Evolutionary conservation across 495 filamentous ascomycete genomes (phyloP).

Genomic region (Gamarada debralockiae): DNA sequence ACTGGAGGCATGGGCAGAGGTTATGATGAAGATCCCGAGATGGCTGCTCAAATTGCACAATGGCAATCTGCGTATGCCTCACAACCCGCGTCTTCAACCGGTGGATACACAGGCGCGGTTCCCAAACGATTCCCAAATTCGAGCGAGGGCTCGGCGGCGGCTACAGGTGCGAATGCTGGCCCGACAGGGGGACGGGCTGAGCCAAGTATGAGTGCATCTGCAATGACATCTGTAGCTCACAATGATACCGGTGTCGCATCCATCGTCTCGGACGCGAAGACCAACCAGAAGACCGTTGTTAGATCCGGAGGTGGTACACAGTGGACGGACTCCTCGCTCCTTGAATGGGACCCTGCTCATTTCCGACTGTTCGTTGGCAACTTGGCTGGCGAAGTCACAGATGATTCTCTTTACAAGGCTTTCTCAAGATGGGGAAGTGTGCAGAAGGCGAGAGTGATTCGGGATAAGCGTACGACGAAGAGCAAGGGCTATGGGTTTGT

Average conservation of each 20-base stretch:
- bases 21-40: constrained; percentile 67
- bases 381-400: constrained; percentile 96
- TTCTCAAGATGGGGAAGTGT: constrained; percentile 85
- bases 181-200: constrained; percentile 34
- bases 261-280: constrained; percentile 38
- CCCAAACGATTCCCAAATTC: constrained; percentile 13
- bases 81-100: constrained; percentile 28
- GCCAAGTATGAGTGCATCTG: constrained; percentile 27
- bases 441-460: constrained; percentile 88
- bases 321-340: constrained; percentile 79
- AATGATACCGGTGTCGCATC: constrained; percentile 40
- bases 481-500: constrained; percentile 95
- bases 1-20: constrained; percentile 31
- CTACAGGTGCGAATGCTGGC: constrained; percentile 43
- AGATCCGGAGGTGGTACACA: constrained; percentile 84
- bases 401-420: constrained; percentile 90
- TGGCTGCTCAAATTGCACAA: constrained; percentile 89
- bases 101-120: constrained; percentile 18
- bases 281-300: constrained; percentile 68
- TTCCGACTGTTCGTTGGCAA: constrained; percentile 95
- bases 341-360: constrained; percentile 96
- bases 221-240: constrained; percentile 33
- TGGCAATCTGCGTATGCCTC: constrained; percentile 88
- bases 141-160: constrained; percentile 16
- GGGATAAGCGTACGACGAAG: constrained; percentile 94